phyloP scores from a whole-genome alignment of 192 early-diverging fungal genomes.

The Entomortierella lignicola region DNA sequence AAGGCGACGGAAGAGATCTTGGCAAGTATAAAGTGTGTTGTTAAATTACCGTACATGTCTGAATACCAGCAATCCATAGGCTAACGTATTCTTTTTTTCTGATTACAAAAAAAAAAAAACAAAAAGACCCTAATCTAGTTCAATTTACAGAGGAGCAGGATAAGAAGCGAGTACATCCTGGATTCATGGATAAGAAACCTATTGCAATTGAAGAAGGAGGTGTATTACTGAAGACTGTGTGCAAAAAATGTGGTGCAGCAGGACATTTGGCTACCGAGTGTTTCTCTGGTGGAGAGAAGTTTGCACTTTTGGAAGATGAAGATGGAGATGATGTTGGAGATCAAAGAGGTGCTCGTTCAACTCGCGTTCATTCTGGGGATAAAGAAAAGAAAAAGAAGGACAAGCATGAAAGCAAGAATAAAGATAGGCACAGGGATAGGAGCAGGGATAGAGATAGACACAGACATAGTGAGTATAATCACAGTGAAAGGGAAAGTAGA shows the following conservation, averaged over 20 bases:
- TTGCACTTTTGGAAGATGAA: constrained; percentile 49
- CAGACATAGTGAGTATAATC: constrained; percentile 3
- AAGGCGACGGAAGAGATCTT: constrained; percentile 54
- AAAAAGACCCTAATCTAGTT: constrained; percentile 49
- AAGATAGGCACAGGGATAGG: constrained; percentile 42
- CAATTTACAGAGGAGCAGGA: constrained; percentile 43
- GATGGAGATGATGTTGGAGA: constrained; percentile 23
- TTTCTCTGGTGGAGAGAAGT: constrained; percentile 45
- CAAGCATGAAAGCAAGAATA: constrained; percentile 35
- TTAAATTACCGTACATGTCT: too few species aligned
- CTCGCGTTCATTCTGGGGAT: background rate
- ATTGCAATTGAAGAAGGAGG: constrained; percentile 55
- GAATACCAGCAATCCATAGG: too few species aligned
- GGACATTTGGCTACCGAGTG: constrained; percentile 52
- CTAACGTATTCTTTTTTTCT: too few species aligned
- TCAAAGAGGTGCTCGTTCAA: background rate
- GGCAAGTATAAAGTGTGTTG: constrained; percentile 22
- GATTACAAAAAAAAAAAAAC: too few species aligned
- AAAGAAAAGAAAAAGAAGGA: constrained; percentile 62
- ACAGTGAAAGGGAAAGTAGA: constrained; percentile 5
- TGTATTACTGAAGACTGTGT: constrained; percentile 47
- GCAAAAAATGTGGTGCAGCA: constrained; percentile 57
- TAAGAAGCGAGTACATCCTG: constrained; percentile 32
- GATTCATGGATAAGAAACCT: constrained; percentile 46
- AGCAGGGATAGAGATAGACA: constrained; percentile 5